Base-by-base conservation (phyloP, 768 basidiomycete genomes). In the Gelatoporia subvermispora region DNA sequence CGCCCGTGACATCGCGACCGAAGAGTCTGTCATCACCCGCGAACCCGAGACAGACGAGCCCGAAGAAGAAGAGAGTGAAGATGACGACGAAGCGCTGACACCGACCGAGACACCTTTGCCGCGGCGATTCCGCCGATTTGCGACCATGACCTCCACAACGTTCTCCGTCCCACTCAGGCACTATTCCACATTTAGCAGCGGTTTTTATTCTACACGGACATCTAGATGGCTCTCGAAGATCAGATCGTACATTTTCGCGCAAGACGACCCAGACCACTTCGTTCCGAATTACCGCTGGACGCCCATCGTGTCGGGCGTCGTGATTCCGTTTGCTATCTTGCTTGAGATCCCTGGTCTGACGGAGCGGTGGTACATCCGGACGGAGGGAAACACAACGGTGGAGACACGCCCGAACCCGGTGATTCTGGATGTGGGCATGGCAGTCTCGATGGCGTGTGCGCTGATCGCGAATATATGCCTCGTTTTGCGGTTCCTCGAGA, bases 321-420 rank as follows among this genome's bases (percentile, higher is more conserved):
- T 82, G 51, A 79, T 87, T 34, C 85, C 87, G 0, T 88, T 93
- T 57, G 78, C 84, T 16, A 85, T 91, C 42, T 72, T 93, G n/a
- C 72, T 92, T 24, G 85, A 86, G 57, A 87, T 93, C 23, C 90
- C 90, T 1, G 84, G 85, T 15, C 65, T 91, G 10, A 91, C 87
- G 1, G 82, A 81, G 50, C 74, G 76, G 45, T 88, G 86, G 88
- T 88, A 82, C 53, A 75, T 85, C 48, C 74, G 74, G 5, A 87
- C 79, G 0, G 66, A 71, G 24, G 61, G 68, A 17, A 66, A 76
- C 49, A 36, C 72, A 21, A 63, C 68, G 3, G 65, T 83, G 1
- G 75, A 84, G 31, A 70, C 63, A 4, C 71, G 66, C 42, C 60
- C 62, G 11, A 90, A 90, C 47, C 72, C 88, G 0, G 45, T 63